Conservation (phyloP, 495 filamentous ascomycete species). For the Pseudevernia furfuracea region DNA sequence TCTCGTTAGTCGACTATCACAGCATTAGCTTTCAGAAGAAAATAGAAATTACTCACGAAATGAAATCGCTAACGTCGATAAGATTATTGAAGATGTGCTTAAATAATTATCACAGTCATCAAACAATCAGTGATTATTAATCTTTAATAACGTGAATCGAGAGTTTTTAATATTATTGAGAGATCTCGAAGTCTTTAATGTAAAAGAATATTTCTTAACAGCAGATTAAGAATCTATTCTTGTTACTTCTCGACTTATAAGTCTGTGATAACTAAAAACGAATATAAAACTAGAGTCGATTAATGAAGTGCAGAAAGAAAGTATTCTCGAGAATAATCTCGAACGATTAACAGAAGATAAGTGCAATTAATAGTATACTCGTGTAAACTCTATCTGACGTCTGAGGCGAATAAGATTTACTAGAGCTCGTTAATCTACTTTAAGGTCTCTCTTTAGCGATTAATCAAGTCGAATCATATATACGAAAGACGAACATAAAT, state of each 20-base stretch:
- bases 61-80: conserved; percentile 13
- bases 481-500: background rate
- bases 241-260: conserved; percentile 33
- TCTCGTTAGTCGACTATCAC: conserved; percentile 18
- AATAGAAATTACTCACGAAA: conserved; percentile 6
- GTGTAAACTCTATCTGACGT: background rate
- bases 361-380: background rate
- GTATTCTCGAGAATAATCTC: background rate
- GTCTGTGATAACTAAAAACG: conserved; percentile 8
- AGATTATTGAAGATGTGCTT: conserved; percentile 25
- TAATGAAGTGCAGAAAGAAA: background rate
- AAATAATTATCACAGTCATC: conserved; percentile 32
- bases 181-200: conserved; percentile 30
- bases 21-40: conserved; percentile 16
- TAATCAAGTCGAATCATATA: background rate
- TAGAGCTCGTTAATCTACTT: background rate
- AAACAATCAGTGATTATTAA: conserved; percentile 36
- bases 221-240: conserved; percentile 36
- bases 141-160: conserved; percentile 33
- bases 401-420: background rate
- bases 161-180: conserved; percentile 25
- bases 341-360: background rate
- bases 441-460: background rate
- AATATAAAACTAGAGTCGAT: background rate
- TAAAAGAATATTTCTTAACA: conserved; percentile 31